Percentiles rank a stretch among this genome's conserved stretches.
Evolutionary conservation across 1,139 yeast species (phyloP).

Genomic region (Protomyces lactucae-debilis): DNA sequence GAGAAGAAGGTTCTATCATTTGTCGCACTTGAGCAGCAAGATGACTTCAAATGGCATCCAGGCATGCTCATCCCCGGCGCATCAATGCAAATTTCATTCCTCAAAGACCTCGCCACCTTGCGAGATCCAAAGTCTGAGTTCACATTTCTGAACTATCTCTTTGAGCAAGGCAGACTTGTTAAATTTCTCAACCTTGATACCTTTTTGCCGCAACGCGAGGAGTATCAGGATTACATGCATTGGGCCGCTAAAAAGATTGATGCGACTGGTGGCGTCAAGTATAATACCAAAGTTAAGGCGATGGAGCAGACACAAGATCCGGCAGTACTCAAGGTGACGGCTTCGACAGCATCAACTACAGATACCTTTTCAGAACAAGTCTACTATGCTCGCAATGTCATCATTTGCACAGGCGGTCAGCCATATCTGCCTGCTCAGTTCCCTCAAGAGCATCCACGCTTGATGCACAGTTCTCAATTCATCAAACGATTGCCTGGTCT

Average conservation of each 20-base stretch:
- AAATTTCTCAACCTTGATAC: conserved; percentile 34
- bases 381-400: conserved; percentile 29
- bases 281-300: conserved; percentile 29
- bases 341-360: neutral
- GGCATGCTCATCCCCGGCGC: conserved; percentile 36
- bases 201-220: conserved; percentile 34
- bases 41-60: conserved; percentile 33
- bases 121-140: conserved; percentile 34
- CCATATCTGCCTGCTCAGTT: conserved; percentile 30
- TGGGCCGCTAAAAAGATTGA: conserved; percentile 34
- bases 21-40: conserved; percentile 32
- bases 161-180: conserved; percentile 31
- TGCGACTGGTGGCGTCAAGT: conserved; percentile 28
- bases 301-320: conserved; percentile 23
- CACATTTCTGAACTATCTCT: conserved; percentile 34
- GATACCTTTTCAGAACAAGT: neutral
- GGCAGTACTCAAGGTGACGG: conserved; percentile 6
- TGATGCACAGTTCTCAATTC: conserved; percentile 28
- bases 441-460: conserved; percentile 1
- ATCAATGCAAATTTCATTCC: conserved; percentile 35
- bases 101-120: conserved; percentile 35
- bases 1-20: conserved; percentile 25
- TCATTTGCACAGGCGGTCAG: conserved; percentile 33
- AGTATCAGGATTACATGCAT: conserved; percentile 34
- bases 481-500: conserved; percentile 15